These are phyloP conservation scores for Arthroderma sp. DNA, from an alignment of 2,329 filamentous ascomycete genomes.

Conservation along the genomic window DNA sequence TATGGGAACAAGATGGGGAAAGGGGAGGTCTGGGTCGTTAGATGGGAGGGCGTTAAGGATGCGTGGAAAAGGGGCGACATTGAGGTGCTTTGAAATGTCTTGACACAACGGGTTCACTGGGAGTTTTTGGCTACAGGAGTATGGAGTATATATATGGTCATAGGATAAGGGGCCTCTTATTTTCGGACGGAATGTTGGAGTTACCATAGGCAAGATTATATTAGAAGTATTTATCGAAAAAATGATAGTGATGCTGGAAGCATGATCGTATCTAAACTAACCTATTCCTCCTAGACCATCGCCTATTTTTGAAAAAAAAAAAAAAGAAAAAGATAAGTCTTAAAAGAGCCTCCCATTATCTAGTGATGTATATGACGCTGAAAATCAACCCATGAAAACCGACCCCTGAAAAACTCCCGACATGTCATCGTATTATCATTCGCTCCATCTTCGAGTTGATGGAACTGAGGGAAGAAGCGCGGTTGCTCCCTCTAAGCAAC, in stretches of 20 bases:
- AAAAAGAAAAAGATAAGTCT: neutral
- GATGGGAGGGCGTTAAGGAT: constrained; percentile 61
- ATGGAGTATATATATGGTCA: neutral
- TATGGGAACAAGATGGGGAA: constrained; percentile 35
- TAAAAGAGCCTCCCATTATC: neutral
- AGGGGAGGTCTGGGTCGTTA: constrained; percentile 56
- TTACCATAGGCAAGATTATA: neutral
- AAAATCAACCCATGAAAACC: neutral
- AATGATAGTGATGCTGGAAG: neutral
- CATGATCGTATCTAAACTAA: neutral
- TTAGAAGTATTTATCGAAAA: neutral
- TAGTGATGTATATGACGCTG: neutral
- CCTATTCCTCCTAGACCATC: neutral
- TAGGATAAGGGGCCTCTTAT: neutral
- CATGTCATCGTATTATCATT: neutral
- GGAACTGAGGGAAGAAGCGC: neutral
- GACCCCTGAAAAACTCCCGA: neutral
- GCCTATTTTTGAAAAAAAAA: neutral
- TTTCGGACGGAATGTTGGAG: neutral
- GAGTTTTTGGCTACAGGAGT: neutral
- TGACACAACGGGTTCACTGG: too few relatives aligned
- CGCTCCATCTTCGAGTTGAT: neutral
- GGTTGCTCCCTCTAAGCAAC: constrained; percentile 24
- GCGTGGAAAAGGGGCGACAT: constrained; percentile 35
- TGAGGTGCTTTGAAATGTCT: constrained; percentile 30